Conservation (phyloP, 2,329 filamentous ascomycete species). For the Nothopassalora personata region DNA sequence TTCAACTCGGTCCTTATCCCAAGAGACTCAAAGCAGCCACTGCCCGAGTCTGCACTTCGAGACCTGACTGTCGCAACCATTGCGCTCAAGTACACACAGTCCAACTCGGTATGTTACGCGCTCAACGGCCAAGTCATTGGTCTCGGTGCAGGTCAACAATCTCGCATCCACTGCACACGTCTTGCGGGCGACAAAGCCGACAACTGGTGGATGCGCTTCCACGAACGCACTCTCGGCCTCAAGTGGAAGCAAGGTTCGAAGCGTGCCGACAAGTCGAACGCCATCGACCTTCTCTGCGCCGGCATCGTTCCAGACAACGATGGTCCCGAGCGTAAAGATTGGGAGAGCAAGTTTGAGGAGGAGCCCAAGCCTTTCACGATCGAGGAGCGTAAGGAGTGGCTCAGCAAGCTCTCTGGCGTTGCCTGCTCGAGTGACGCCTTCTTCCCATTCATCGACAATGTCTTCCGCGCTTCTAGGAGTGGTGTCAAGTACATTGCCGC, state of each 20-base stretch:
- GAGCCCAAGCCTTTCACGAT: constrained; percentile 76
- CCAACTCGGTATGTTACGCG: constrained; percentile 97
- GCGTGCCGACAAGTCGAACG: constrained; percentile 95
- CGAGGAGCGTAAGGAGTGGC: constrained; percentile 81
- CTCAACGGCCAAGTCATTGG: constrained; percentile 90
- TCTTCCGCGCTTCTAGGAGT: constrained; percentile 82
- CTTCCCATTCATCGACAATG: constrained; percentile 98
- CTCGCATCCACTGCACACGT: constrained; percentile 95
- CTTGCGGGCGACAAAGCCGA: constrained; percentile 97
- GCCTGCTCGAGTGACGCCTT: constrained; percentile 93
- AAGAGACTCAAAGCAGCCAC: constrained; percentile 60
- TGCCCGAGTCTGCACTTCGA: constrained; percentile 76
- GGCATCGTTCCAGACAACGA: constrained; percentile 72
- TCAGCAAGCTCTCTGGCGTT: constrained; percentile 73
- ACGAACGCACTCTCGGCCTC: constrained; percentile 77
- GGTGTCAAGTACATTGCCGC: constrained; percentile 95
- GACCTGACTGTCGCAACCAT: constrained; percentile 95
- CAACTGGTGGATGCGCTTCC: constrained; percentile 99
- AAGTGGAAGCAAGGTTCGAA: constrained; percentile 98
- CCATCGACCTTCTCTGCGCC: constrained; percentile 89
- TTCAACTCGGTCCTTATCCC: constrained; percentile 84
- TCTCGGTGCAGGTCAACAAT: constrained; percentile 93
- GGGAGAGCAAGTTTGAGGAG: constrained; percentile 84
- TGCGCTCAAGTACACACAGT: constrained; percentile 96
- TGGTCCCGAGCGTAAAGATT: constrained; percentile 77